A percentile compares a stretch with the other conserved stretches of the same genome.
Conservation (phyloP, 2,329 filamentous ascomycete species). For the Fusarium virguliforme region DNA sequence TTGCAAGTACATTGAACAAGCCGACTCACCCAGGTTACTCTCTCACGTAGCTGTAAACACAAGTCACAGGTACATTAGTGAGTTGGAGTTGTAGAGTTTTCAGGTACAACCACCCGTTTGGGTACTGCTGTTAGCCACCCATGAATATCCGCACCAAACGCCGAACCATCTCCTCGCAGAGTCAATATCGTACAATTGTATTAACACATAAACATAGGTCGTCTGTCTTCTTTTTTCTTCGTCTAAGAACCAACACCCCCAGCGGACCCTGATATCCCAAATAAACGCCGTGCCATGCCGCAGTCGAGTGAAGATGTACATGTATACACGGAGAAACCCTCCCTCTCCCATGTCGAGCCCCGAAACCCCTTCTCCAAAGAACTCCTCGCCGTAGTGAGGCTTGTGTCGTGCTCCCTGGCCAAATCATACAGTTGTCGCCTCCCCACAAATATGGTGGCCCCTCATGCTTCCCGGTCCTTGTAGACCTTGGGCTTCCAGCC, state of each 20-base stretch:
- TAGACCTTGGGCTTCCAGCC: slow-evolving; percentile 97
- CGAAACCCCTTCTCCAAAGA: slow-evolving; percentile 31
- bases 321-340: slow-evolving; percentile 54
- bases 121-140: neutral
- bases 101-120: neutral
- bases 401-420: slow-evolving; percentile 11
- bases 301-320: slow-evolving; percentile 70
- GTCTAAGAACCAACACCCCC: slow-evolving; percentile 53
- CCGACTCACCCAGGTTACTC: neutral
- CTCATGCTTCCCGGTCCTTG: slow-evolving; percentile 75
- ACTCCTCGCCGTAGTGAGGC: slow-evolving; percentile 29
- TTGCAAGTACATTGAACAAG: neutral
- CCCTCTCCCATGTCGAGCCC: slow-evolving; percentile 32
- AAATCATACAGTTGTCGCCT: slow-evolving; percentile 45
- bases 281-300: slow-evolving; percentile 69
- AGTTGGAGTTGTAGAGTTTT: slow-evolving; percentile 3
- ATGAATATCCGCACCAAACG: neutral
- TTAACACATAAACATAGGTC: slow-evolving; percentile 51
- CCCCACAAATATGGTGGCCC: slow-evolving; percentile 8
- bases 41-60: too few species aligned
- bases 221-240: slow-evolving; percentile 51
- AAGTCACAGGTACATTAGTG: neutral
- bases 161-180: slow-evolving; percentile 4
- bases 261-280: slow-evolving; percentile 52
- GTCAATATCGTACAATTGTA: slow-evolving; percentile 51